Evolutionary conservation across 148 eudicot genomes (phyloP).

Genomic region (Chenopodium berlandieri): DNA sequence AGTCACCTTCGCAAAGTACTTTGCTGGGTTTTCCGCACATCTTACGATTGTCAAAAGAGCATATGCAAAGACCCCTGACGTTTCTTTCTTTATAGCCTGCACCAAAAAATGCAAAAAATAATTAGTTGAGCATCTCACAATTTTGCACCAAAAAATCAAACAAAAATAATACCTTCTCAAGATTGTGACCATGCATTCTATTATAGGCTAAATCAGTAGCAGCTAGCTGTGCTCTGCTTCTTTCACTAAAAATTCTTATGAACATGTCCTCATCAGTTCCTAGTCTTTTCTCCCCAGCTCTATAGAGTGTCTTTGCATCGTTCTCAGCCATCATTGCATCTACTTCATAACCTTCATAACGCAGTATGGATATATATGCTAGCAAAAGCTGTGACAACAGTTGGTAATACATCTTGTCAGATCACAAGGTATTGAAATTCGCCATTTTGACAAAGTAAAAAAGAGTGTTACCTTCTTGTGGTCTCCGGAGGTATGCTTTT

Average conservation of each 20-base stretch:
- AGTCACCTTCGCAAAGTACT: conserved; percentile 52
- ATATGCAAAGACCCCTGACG: conserved; percentile 44
- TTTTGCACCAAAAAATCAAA: background rate
- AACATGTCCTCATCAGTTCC: conserved; percentile 88
- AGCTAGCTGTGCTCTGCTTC: conserved; percentile 76
- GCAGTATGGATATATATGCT: conserved; percentile 48
- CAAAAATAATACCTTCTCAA: conserved; percentile 42
- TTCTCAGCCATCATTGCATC: conserved; percentile 52
- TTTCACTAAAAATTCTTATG: conserved; percentile 62
- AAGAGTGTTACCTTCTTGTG: conserved; percentile 50
- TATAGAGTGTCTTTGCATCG: conserved; percentile 73
- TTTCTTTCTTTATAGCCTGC: conserved; percentile 61
- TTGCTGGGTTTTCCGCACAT: conserved; percentile 51
- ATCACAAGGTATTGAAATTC: background rate
- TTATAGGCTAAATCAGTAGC: conserved; percentile 59
- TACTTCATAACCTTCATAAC: conserved; percentile 80
- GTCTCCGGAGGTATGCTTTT: conserved; percentile 53
- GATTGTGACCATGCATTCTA: conserved; percentile 47
- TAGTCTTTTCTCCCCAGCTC: conserved; percentile 85
- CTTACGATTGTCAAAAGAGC: conserved; percentile 49
- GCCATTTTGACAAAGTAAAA: background rate
- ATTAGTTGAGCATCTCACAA: background rate
- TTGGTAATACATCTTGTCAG: background rate
- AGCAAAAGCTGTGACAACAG: conserved; percentile 56
- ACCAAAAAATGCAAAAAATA: background rate